Conservation (phyloP, 2,329 filamentous ascomycete species). For the Fusarium beomiforme region DNA sequence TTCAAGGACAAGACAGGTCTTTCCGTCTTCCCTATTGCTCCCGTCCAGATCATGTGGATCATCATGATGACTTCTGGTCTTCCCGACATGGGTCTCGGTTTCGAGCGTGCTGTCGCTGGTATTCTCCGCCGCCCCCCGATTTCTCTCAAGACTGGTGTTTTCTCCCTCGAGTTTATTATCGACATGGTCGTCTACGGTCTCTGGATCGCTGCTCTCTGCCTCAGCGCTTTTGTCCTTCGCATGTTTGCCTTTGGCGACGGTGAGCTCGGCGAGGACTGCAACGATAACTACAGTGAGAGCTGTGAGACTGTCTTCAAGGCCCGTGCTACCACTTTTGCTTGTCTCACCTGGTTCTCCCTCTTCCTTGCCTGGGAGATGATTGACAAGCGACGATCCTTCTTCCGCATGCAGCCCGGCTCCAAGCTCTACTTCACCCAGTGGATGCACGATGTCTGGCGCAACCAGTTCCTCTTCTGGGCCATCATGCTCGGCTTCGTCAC, state of each 20-base stretch:
- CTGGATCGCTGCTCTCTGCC: conserved; percentile 73
- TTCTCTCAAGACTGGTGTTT: conserved; percentile 68
- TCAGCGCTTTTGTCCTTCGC: conserved; percentile 70
- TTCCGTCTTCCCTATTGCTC: conserved; percentile 78
- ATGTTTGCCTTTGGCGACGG: conserved; percentile 71
- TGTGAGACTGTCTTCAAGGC: conserved; percentile 76
- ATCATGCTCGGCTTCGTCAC: conserved; percentile 61
- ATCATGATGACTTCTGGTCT: conserved; percentile 82
- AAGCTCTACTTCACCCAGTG: conserved; percentile 72
- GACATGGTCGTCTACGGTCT: conserved; percentile 76
- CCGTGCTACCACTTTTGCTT: conserved; percentile 77
- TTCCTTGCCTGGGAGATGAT: conserved; percentile 85
- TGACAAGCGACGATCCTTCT: conserved; percentile 77
- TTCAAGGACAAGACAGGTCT: conserved; percentile 74
- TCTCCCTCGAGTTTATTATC: conserved; percentile 71
- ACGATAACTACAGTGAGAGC: conserved; percentile 61
- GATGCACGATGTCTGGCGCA: conserved; percentile 74
- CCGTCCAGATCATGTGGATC: conserved; percentile 83
- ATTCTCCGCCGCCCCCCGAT: conserved; percentile 76
- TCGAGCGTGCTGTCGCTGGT: conserved; percentile 75
- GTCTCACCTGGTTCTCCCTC: conserved; percentile 79
- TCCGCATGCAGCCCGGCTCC: conserved; percentile 74
- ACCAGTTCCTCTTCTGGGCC: conserved; percentile 76
- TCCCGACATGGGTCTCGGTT: conserved; percentile 81
- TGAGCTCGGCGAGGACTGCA: conserved; percentile 69